Base-by-base conservation (phyloP, 2,329 filamentous ascomycete species). In the Chrysoporthe deuterocubensis region DNA sequence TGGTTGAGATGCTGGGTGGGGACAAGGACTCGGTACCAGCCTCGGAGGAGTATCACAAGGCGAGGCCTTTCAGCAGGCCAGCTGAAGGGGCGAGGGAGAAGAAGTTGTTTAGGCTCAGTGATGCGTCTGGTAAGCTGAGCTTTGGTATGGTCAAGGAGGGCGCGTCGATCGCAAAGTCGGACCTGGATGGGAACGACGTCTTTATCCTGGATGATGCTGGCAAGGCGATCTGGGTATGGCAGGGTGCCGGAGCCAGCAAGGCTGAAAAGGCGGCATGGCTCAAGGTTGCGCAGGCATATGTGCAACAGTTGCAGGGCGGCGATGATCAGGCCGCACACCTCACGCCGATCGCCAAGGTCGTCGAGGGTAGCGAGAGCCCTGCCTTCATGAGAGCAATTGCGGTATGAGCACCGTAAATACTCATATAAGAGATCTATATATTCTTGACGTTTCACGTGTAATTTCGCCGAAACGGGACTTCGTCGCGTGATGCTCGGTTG, bases 211-310 rank as follows among this genome's bases (percentile, higher is more conserved):
- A 86, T 69, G 87, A 89, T 71, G 81, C 80, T 0, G 87, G 88
- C 7, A 83, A 76, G 62, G 78, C 78, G 8, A 79, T 91, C 44
- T 92, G 89, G 88, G 87, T 91, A 1, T 91, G 89, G 89, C 83
- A 90, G 73, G 89, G 89, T 0, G 76, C 78, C 2, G 79, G 80
- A 1, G 88, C 89, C 9, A 91, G 88, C 75, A 77, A 77, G 44
- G 77, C 76, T 1, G 89, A 91, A 78, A 89, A 83, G 75, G 82
- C 85, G 5, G 80, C 81, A 75, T 92, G 89, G 89, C 76, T 89
- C 58, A 82, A 81, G 67, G 82, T 88, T 4, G 84, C 85, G n/a
- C 84, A 89, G 77, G 79, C 80, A 5, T 89, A 89, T 71, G 74
- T 87, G 61, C 78, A 79, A 13, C 79, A 79, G 64, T 75, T 85